A percentile compares a stretch with the other conserved stretches of the same genome.
Evolutionary conservation across 305 asterid species (phyloP).

Genomic region (Rubia peregrina): DNA sequence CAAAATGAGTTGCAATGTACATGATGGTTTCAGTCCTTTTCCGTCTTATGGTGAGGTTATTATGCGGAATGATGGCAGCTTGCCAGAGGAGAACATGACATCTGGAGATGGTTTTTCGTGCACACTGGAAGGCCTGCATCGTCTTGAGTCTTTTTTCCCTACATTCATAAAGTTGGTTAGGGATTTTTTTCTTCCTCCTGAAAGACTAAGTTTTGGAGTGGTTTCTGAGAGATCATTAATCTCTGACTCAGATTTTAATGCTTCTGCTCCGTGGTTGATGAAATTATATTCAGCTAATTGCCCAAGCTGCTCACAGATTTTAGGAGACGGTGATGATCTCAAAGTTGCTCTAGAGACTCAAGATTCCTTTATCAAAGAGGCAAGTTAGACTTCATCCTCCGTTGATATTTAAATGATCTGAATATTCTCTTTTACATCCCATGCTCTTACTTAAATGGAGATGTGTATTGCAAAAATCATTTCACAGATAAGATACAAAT

Average conservation of each 20-base stretch:
- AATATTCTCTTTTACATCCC: conserved; percentile 8
- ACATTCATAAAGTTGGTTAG: conserved; percentile 49
- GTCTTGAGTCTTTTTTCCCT: conserved; percentile 50
- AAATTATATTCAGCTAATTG: conserved; percentile 58
- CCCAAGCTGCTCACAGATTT: conserved; percentile 58
- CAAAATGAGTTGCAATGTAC: conserved; percentile 46
- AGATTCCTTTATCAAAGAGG: conserved; percentile 60
- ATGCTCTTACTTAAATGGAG: neutral
- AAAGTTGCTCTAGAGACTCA: conserved; percentile 47
- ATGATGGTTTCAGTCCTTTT: conserved; percentile 32
- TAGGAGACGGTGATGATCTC: conserved; percentile 56
- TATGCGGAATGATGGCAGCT: conserved; percentile 36
- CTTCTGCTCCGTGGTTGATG: conserved; percentile 56
- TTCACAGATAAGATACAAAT: neutral
- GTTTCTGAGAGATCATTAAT: conserved; percentile 62
- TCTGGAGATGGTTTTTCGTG: conserved; percentile 43
- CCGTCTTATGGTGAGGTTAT: conserved; percentile 45
- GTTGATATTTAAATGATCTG: conserved; percentile 14
- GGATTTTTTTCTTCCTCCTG: conserved; percentile 79
- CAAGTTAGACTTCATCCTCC: conserved; percentile 31
- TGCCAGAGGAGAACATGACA: conserved; percentile 34
- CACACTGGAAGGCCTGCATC: conserved; percentile 46
- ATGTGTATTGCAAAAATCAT: neutral
- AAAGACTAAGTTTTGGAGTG: conserved; percentile 59
- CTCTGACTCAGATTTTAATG: conserved; percentile 48